Evolutionary conservation across 306 rosid species (phyloP), one percentile per base, ranked within the genome.

Genomic region (Potentilla sterilis): DNA sequence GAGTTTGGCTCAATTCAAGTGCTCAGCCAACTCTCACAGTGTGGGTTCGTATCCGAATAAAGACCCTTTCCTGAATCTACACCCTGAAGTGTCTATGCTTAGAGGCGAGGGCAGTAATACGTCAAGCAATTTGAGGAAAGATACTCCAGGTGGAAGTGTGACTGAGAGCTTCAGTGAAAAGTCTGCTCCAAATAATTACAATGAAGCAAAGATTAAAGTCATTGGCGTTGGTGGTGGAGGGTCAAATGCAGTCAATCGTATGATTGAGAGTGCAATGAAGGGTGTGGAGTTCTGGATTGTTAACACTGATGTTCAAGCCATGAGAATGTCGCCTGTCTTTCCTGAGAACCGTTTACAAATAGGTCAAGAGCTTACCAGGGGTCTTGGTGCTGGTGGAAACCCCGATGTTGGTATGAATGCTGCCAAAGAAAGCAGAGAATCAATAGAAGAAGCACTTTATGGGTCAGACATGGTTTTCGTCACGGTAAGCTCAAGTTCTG

Each of bases 351-450:
- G 97, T 51, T 84, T 95, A 71, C 99, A 90, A 72, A 95, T 95
- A 24, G 99, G 99, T 79, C 92, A 85, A 75, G 99, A 92, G 91
- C 97, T 95, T 80, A 95, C 99, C 0, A 83, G 99, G 78, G 99
- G 99, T 72, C 99, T 95, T 73, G 99, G 99, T 22, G 97, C 99
- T 1, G 99, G 99, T 81, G 99, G 99, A 47, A 92, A 92, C 83
- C 99, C 99, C 2, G 99, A 95, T 72, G 89, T 95, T 80, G 99
- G 99, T 69, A 95, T 95, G 99, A 95, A 86, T 87, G 99, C 99
- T 80, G 99, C 99, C 43, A 86, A 95, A 75, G 99, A 95, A 77
- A 95, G 99, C 83, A 86, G 79, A 79, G 89, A 91, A 65, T 88
- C 92, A 0, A 88, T 95, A 75, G 93, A 95, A 81, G 97, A 86